These are phyloP conservation scores for Ganoderma sinense DNA, from an alignment of 1,284 basidiomycete species.

Conservation along the genomic window DNA sequence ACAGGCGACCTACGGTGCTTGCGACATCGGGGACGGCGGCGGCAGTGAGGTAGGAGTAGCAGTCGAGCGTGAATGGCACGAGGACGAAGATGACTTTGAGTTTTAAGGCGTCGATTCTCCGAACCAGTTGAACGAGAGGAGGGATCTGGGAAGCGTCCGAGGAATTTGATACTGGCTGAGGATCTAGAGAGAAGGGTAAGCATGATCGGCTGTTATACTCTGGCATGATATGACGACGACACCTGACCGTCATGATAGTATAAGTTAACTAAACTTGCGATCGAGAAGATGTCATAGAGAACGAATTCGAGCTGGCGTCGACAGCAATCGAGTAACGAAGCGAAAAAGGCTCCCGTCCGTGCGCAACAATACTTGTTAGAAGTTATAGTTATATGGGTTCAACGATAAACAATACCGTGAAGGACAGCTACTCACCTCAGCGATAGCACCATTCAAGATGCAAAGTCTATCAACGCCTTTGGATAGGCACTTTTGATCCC, in stretches of 20 bases:
- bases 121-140: background rate
- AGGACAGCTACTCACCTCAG: no score
- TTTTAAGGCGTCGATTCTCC: background rate
- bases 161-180: background rate
- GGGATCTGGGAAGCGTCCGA: background rate
- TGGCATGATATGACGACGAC: background rate
- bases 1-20: background rate
- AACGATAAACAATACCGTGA: no score
- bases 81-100: background rate
- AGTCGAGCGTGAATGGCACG: background rate
- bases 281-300: background rate
- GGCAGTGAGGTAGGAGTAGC: background rate
- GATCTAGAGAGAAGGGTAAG: background rate
- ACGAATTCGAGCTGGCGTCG: background rate
- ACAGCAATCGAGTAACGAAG: background rate
- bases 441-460: background rate
- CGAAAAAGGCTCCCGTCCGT: background rate
- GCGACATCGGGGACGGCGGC: background rate
- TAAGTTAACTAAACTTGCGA: background rate
- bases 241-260: background rate
- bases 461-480: background rate
- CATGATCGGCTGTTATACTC: background rate
- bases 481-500: fast-evolving
- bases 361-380: background rate
- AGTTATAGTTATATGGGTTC: no score